phyloP scores from a whole-genome alignment of 2,329 filamentous ascomycete species.

The Colletotrichum musae region DNA sequence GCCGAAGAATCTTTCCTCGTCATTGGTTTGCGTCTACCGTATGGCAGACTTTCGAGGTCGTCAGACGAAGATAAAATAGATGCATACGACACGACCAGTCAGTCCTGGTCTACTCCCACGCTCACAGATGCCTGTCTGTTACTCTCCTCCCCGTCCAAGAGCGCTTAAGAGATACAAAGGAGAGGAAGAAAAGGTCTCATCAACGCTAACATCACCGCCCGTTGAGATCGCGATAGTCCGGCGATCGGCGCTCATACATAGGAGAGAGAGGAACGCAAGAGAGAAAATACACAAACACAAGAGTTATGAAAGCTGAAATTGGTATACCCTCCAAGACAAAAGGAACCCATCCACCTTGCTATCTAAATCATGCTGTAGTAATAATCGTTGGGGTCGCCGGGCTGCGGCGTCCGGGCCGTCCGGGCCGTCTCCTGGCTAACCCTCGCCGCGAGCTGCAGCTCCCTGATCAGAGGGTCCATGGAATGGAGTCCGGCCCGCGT shows the following conservation, averaged over 20 bases:
- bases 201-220: background rate
- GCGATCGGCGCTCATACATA: background rate
- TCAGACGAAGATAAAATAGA: no score
- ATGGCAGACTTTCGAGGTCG: no score
- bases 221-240: background rate
- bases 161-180: background rate
- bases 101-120: no score
- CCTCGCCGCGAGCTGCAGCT: conserved; percentile 48
- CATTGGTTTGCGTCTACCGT: background rate
- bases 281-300: background rate
- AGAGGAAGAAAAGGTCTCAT: conserved; percentile 4
- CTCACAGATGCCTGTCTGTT: background rate
- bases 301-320: background rate
- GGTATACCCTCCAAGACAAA: conserved; percentile 12
- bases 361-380: conserved; percentile 33
- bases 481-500: conserved; percentile 51
- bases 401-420: conserved; percentile 17
- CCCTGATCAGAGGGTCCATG: conserved; percentile 62
- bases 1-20: background rate
- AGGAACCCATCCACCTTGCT: background rate
- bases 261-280: background rate
- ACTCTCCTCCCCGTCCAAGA: background rate
- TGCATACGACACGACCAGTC: no score
- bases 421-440: conserved; percentile 37
- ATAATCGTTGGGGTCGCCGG: conserved; percentile 18